Conservation (phyloP, 331 rosid species). For the Erythrophleum ivorense region DNA sequence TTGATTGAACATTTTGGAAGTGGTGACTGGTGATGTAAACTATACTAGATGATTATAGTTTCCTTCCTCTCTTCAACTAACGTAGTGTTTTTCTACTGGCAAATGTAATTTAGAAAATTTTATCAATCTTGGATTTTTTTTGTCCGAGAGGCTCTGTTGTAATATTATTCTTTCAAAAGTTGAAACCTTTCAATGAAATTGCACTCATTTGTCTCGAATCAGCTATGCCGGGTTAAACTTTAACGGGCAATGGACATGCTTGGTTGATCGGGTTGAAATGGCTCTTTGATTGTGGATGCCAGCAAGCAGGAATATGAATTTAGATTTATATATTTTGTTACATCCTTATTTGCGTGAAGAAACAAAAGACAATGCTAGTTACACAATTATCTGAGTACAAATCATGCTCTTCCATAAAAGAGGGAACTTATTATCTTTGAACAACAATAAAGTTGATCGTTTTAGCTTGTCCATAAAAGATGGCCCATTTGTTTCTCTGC, state of each 20-base stretch:
- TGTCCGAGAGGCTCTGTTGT: slow-evolving; percentile 38
- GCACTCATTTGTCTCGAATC: neutral
- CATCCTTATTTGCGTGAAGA: too few relatives aligned
- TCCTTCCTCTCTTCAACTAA: slow-evolving; percentile 32
- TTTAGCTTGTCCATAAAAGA: too few relatives aligned
- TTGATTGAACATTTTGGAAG: slow-evolving; percentile 41
- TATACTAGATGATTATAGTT: slow-evolving; percentile 25
- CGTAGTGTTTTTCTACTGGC: slow-evolving; percentile 32
- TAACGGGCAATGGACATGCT: neutral
- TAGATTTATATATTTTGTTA: too few relatives aligned
- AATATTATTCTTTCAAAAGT: slow-evolving; percentile 39
- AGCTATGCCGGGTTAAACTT: neutral
- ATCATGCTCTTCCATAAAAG: neutral
- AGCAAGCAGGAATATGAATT: too few relatives aligned
- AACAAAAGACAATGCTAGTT: too few relatives aligned
- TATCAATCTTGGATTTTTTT: slow-evolving; percentile 37
- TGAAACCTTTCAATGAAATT: neutral
- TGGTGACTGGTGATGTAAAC: slow-evolving; percentile 35
- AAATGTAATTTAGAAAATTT: slow-evolving; percentile 44
- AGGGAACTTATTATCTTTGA: neutral
- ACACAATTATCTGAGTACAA: neutral
- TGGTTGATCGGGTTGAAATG: neutral
- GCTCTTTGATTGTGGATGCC: too few relatives aligned
- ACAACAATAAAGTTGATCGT: too few relatives aligned
- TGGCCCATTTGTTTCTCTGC: too few relatives aligned